Evolutionary conservation across 2,329 filamentous ascomycete genomes (phyloP), one percentile per base, ranked within the genome.

Genomic region (Fusarium buxicola): DNA sequence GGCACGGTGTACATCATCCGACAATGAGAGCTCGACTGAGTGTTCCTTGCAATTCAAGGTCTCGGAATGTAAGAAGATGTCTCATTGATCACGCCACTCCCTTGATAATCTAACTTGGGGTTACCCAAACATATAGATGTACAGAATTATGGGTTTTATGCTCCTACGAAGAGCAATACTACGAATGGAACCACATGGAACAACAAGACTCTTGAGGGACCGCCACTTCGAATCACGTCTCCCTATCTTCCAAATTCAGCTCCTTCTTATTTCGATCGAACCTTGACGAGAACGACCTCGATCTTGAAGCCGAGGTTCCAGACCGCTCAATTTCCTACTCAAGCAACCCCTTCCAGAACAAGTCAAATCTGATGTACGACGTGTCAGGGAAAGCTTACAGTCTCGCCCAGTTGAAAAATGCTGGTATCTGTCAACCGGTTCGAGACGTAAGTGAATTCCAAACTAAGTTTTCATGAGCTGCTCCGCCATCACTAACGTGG

Each of bases 381-480:
- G 39, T 47, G 5, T 31, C 27, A 3, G 40, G 40, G 11, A 36
- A n/a, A 0, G 0, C 44, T 1, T 63, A 63, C 10, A 16, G 18
- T 11, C 1, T 10, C 0, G 25, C 44, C 2, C 4, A 51, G 7
- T 6, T 51, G 3, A 7, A 21, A 11, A 16, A 8, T 0, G 24
- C 12, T 2, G 59, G 55, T 7, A 16, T 35, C 24, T 60, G 58
- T 7, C 60, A 63, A 13, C 55, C 55, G 10, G 18, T 30, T 10
- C n/a, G 46, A 27, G 2, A 46, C 8, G 4, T 12, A 21, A 11
- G 58, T 52, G 5, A 24, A 21, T 15, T 7, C 2, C 7, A 5
- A n/a, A 24, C 40, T 31, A 21, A 44, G 7, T n/a, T n/a, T n/a
- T n/a, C n/a, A n/a, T n/a, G n/a, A n/a, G n/a, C n/a, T n/a, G n/a